These are phyloP conservation scores for Mariannaea sp. DNA, from an alignment of 2,329 filamentous ascomycete species.

Conservation along the genomic window DNA sequence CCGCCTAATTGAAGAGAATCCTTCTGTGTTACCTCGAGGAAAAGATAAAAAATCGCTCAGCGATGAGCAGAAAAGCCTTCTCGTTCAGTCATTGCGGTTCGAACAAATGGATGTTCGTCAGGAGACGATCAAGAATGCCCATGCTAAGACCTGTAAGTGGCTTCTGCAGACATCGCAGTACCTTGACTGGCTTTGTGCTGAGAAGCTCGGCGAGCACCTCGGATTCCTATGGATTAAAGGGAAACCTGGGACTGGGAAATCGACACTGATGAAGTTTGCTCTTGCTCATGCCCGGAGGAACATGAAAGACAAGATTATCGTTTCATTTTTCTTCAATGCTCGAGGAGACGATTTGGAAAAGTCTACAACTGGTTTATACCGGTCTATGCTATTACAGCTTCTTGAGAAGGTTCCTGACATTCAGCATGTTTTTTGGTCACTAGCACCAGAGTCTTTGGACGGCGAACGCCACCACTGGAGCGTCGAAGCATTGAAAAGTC, in stretches of 20 bases:
- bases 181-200: constrained; percentile 3
- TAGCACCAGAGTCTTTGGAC: neutral
- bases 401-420: constrained; percentile 43
- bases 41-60: too few species aligned
- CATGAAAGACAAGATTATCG: constrained; percentile 22
- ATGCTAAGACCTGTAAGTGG: constrained; percentile 33
- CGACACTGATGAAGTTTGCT: constrained; percentile 51
- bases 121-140: constrained; percentile 43
- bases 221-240: constrained; percentile 37
- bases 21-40: too few species aligned
- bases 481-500: constrained; percentile 23
- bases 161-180: constrained; percentile 5
- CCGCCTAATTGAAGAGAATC: too few species aligned
- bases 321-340: constrained; percentile 59
- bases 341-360: constrained; percentile 51
- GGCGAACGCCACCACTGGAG: constrained; percentile 1
- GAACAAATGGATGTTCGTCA: constrained; percentile 46
- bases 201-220: neutral
- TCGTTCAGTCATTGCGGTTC: constrained; percentile 44
- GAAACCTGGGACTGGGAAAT: constrained; percentile 53
- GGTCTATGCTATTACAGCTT: constrained; percentile 54
- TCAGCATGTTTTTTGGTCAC: constrained; percentile 39
- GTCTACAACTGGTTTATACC: constrained; percentile 53
- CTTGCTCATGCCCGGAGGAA: too few species aligned
- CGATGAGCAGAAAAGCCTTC: neutral